Base-by-base conservation (phyloP, 306 rosid species). In the Cicer bijugum region DNA sequence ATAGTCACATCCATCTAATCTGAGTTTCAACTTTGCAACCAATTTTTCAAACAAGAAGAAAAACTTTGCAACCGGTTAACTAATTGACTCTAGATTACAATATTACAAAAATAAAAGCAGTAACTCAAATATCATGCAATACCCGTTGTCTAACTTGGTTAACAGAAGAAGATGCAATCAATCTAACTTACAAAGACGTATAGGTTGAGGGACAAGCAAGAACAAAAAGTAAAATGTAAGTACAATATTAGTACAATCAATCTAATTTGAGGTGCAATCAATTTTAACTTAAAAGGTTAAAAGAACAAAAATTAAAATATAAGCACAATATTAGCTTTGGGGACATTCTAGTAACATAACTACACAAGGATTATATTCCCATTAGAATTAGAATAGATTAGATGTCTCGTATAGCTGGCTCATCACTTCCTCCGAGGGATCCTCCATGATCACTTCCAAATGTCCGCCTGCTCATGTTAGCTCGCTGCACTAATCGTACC, bases 391-490 rank as follows among this genome's bases (percentile, higher is more conserved):
- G 35, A 28, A 28, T 28, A 28, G 35, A 28, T 82, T 63, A 85
- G 78, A 84, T 11, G 62, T 85, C 97, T 7, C 67, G 79, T 61
- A 82, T 62, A 17, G 71, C 88, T 5, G 74, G 75, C 9, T 69
- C 82, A 68, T 81, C 90, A 38, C 89, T 87, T 57, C 91, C 84
- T 74, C 88, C 65, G 6, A 78, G 82, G 44, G 92, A 86, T 51
- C 87, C 84, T 82, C 93, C 96, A 47, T 84, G 96, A 63, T 94
- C 96, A 51, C 60, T 96, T 75, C 96, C 96, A 81, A 85, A 81
- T 69, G 98, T 94, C 77, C 99, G 85, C 92, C 85, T 89, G 82
- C 99, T 94, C 99, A 94, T 87, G 89, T 94, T 94, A 10, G 97
- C 87, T 69, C 99, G 95, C 85, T 94, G 99, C 69, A 94, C 97